Conservation (phyloP, 345 rosid species). For the Viola odorata region DNA sequence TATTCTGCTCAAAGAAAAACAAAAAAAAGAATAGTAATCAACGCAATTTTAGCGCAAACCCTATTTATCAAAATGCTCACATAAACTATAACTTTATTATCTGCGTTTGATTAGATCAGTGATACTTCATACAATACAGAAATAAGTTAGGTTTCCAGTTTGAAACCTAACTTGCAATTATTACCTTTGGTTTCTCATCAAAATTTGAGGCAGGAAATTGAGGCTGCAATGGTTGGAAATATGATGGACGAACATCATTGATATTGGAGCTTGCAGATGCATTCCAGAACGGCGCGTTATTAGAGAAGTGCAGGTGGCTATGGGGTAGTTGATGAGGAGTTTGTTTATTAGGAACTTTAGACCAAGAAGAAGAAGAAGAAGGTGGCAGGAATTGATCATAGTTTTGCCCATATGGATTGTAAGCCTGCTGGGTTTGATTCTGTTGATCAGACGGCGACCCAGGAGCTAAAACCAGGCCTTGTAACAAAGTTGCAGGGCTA, state of each 20-base stretch:
- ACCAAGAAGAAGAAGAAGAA: constrained; percentile 46
- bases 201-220: constrained; percentile 41
- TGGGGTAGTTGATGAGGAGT: constrained; percentile 14
- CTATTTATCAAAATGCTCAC: constrained; percentile 13
- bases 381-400: constrained; percentile 30
- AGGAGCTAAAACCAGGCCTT: constrained; percentile 27
- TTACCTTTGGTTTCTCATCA: constrained; percentile 36
- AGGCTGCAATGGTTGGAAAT: constrained; percentile 53
- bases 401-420: constrained; percentile 24
- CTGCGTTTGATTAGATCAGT: not conserved
- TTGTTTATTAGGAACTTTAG: constrained; percentile 52
- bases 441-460: constrained; percentile 31
- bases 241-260: constrained; percentile 50
- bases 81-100: not conserved
- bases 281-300: constrained; percentile 90
- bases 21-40: constrained; percentile 5
- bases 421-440: constrained; percentile 31
- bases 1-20: constrained; percentile 26
- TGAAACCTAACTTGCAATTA: not conserved
- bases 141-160: not conserved
- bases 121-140: not conserved
- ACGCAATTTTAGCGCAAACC: constrained; percentile 18
- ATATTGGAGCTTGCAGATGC: constrained; percentile 39
- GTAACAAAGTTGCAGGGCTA: constrained; percentile 39
- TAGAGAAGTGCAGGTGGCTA: constrained; percentile 71